phyloP scores from a whole-genome alignment of 257 asterid species.

The Pogostemon cablin region DNA sequence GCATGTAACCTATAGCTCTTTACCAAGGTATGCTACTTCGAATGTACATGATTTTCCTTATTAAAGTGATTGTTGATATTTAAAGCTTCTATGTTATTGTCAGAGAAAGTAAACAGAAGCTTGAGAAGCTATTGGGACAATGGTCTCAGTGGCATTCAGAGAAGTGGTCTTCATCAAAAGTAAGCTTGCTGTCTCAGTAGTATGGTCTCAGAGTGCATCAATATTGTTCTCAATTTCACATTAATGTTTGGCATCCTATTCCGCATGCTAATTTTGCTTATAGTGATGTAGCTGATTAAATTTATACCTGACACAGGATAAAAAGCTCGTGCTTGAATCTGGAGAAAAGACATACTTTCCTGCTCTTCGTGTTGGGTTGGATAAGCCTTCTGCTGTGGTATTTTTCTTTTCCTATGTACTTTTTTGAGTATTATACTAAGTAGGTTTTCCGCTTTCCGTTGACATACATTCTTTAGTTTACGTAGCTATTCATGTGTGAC shows the following conservation, averaged over 20 bases:
- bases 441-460: slow-evolving; percentile 3
- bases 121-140: slow-evolving; percentile 77
- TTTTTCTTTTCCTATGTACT: slow-evolving; percentile 32
- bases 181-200: slow-evolving; percentile 37
- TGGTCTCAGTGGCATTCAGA: slow-evolving; percentile 94
- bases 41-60: slow-evolving; percentile 22
- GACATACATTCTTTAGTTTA: slow-evolving; percentile 16
- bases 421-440: slow-evolving; percentile 15
- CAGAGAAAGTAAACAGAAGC: slow-evolving; percentile 91
- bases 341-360: slow-evolving; percentile 95
- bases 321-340: slow-evolving; percentile 60
- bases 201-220: neutral
- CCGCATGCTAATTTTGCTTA: slow-evolving; percentile 21
- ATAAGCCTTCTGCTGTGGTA: slow-evolving; percentile 87
- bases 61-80: slow-evolving; percentile 15
- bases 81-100: slow-evolving; percentile 33
- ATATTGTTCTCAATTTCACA: neutral
- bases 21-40: slow-evolving; percentile 62
- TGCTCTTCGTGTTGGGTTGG: slow-evolving; percentile 80
- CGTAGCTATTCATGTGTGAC: neutral
- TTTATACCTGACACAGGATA: slow-evolving; percentile 55
- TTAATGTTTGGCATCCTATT: slow-evolving; percentile 12
- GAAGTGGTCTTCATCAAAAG: slow-evolving; percentile 62
- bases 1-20: slow-evolving; percentile 65
- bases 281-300: slow-evolving; percentile 32